Base-by-base conservation (phyloP, 208 protist species). In the Acanthamoeba triangularis region DNA sequence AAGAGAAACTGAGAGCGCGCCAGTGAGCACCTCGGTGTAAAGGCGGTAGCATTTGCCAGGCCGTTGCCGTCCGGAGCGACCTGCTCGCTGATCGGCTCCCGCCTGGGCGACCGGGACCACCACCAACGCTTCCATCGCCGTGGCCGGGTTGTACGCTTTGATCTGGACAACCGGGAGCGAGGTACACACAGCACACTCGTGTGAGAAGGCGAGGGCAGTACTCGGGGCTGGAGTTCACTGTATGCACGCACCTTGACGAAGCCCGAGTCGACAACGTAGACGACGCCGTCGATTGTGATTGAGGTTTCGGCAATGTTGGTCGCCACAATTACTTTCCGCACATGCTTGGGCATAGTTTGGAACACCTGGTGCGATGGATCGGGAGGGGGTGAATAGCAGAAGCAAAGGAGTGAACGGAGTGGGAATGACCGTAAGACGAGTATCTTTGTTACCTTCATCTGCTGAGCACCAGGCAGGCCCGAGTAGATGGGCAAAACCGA, bases 251-350 rank as follows among this genome's bases (percentile, higher is more conserved):
- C 54, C 95, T 99, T 99, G 37, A 97, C 97, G 47, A 98, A 97
- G 13, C 98, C 98, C 52, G 95, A 97, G 94, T 99, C 98, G 13
- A 99, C 95, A 0, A 99, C 98, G 96, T 98, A 99, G 4, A 97
- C 97, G 16, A 99, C 97, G 47, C 98, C 98, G 69, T 97, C 95
- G 47, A 99, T 98, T 5, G 98, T 99, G 30, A 99, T 59, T 0
- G 97, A 98, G 2, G 98, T 99, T 84, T 99, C 98, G 30, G 98
- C 98, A 56, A 99, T 98, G 90, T 99, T 99, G 0, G 98, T 99
- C 1, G 97, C 69, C 0, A 99, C 61, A 35, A 99, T 97, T 2
- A 98, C 95, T 67, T 99, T 99, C 63, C 98, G 59, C 23, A 30
- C 76, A 5, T 61, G 76, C 25, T 37, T 93, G 47, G 95, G 96